Percentiles rank a stretch among this genome's conserved stretches.
Conservation (phyloP, 2,329 filamentous ascomycete species). For the Pleoardoris graminearum region DNA sequence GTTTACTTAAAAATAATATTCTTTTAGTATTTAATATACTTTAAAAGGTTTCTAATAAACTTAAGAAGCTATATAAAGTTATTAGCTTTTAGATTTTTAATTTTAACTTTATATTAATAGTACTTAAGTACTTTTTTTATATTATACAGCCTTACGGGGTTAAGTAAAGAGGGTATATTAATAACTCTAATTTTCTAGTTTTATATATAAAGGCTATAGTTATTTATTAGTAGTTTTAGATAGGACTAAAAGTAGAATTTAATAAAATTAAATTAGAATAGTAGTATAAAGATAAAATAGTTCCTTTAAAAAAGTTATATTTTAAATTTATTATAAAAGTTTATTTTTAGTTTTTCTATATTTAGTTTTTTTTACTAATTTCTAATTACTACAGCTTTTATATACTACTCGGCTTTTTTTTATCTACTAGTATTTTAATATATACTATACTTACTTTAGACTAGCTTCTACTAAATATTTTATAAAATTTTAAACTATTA, state of each 20-base stretch:
- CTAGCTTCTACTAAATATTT: neutral
- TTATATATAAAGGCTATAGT: conserved; percentile 7
- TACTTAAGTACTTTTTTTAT: conserved; percentile 12
- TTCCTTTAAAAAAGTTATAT: conserved; percentile 6
- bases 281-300: conserved; percentile 9
- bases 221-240: conserved; percentile 13
- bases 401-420: neutral
- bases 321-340: conserved; percentile 11
- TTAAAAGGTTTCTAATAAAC: conserved; percentile 12
- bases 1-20: conserved; percentile 10
- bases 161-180: conserved; percentile 10
- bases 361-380: conserved; percentile 12
- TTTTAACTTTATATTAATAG: conserved; percentile 7
- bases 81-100: conserved; percentile 8
- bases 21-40: conserved; percentile 14
- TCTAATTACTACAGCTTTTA: conserved; percentile 4
- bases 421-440: neutral
- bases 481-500: neutral
- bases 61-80: conserved; percentile 11
- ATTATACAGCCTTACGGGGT: conserved; percentile 9
- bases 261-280: conserved; percentile 3
- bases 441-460: neutral
- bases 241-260: conserved; percentile 12
- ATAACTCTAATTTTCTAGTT: conserved; percentile 11
- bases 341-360: conserved; percentile 13